Conservation (phyloP, 73 alveolate species). For the Durusdinium trenchii region DNA sequence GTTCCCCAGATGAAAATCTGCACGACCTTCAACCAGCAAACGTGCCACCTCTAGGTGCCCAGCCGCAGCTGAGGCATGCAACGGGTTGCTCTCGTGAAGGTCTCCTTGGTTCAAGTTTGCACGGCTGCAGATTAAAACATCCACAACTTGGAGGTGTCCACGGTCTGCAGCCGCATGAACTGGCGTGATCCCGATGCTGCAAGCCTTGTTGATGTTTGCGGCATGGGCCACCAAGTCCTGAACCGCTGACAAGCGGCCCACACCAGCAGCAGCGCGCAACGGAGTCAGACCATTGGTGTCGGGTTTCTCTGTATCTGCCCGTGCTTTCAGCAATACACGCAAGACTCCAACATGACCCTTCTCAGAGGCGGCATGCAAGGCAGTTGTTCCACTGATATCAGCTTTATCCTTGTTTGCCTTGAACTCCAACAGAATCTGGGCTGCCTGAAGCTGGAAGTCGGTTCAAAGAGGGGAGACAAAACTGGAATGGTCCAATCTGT, state of each 20-base stretch:
- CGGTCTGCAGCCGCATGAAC: slow-evolving; percentile 97
- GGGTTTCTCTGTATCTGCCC: background rate
- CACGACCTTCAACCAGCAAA: slow-evolving; percentile 96
- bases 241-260: slow-evolving; percentile 96
- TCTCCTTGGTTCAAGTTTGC: slow-evolving; percentile 96
- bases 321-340: background rate
- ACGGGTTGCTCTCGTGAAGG: slow-evolving; percentile 65
- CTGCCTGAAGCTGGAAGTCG: too few species aligned
- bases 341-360: slow-evolving; percentile 17
- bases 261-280: slow-evolving; percentile 97
- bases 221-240: slow-evolving; percentile 96
- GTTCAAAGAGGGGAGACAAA: too few species aligned
- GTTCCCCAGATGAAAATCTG: slow-evolving; percentile 97
- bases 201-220: slow-evolving; percentile 97
- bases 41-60: slow-evolving; percentile 96
- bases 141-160: slow-evolving; percentile 96
- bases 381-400: background rate
- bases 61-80: slow-evolving; percentile 98
- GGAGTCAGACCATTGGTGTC: slow-evolving; percentile 95
- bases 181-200: slow-evolving; percentile 97
- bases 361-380: slow-evolving; percentile 17
- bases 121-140: slow-evolving; percentile 95
- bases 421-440: background rate
- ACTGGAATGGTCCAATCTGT: too few species aligned
- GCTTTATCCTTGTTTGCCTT: background rate